Percentiles rank a stretch among this genome's conserved stretches.
These are phyloP conservation scores for Venturia carpophila DNA, from an alignment of 2,329 filamentous ascomycete genomes.

Conservation along the genomic window DNA sequence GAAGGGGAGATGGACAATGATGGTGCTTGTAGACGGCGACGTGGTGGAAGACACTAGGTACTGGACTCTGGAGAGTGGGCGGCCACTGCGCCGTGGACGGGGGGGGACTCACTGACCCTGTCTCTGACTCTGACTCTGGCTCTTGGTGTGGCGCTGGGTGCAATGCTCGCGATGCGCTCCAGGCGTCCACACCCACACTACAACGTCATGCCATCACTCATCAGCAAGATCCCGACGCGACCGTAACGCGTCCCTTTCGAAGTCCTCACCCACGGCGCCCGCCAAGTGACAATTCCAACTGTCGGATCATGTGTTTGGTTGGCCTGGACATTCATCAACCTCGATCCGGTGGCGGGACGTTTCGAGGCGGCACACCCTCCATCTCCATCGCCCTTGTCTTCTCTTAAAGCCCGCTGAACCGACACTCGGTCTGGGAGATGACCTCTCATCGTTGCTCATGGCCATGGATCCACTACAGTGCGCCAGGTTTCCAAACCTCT, in stretches of 20 bases:
- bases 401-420: background rate
- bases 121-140: too few species aligned
- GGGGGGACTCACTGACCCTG: too few species aligned
- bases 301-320: background rate
- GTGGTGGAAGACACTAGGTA: too few species aligned
- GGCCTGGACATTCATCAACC: background rate
- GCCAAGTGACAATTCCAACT: background rate
- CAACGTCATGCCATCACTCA: background rate
- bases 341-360: background rate
- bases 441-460: background rate
- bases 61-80: too few species aligned
- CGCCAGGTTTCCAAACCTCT: slow-evolving; percentile 7
- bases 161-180: background rate
- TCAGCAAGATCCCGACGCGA: background rate
- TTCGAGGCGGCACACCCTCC: background rate
- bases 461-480: background rate
- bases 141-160: too few species aligned
- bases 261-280: background rate
- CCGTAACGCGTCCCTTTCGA: background rate
- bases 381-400: background rate
- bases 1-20: too few species aligned
- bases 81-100: too few species aligned
- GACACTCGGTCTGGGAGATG: background rate
- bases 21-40: too few species aligned
- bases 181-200: background rate